Percentiles rank a stretch among this genome's conserved stretches.
These are phyloP conservation scores for Tetracladium setigerum DNA, from an alignment of 495 filamentous ascomycete genomes.

Conservation along the genomic window DNA sequence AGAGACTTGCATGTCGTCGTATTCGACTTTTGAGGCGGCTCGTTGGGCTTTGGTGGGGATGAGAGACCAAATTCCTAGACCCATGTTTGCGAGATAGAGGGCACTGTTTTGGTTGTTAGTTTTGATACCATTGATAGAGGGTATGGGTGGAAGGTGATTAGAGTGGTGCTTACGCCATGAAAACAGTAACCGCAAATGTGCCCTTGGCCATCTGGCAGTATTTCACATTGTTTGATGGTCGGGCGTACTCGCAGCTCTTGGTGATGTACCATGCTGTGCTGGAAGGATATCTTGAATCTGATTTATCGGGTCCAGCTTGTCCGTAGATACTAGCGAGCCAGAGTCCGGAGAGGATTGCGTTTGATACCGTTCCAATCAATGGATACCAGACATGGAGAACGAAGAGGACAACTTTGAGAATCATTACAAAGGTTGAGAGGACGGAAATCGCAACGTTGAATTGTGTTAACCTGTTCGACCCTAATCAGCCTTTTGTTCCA, in stretches of 20 bases:
- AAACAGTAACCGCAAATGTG: constrained; percentile 59
- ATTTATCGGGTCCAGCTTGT: constrained; percentile 75
- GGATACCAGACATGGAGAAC: constrained; percentile 69
- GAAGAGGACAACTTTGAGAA: constrained; percentile 58
- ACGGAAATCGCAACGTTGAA: constrained; percentile 81
- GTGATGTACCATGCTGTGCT: constrained; percentile 76
- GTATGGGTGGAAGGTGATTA: not conserved
- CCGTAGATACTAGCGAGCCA: constrained; percentile 60
- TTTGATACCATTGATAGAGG: not conserved
- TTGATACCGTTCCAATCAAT: constrained; percentile 51
- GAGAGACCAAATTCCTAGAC: constrained; percentile 53
- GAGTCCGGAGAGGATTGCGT: constrained; percentile 50
- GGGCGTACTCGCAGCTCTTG: constrained; percentile 63
- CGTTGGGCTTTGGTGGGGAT: constrained; percentile 40
- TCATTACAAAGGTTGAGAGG: constrained; percentile 60
- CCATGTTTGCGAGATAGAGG: constrained; percentile 48
- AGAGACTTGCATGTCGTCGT: constrained; percentile 31
- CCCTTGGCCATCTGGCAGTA: constrained; percentile 74
- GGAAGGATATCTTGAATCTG: constrained; percentile 62
- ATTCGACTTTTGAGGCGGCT: constrained; percentile 22
- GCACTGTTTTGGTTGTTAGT: constrained; percentile 28
- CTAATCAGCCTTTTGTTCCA: not conserved
- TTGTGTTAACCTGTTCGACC: constrained; percentile 55
- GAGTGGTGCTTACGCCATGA: constrained; percentile 58
- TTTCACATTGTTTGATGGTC: constrained; percentile 40